A percentile compares a stretch with the other conserved stretches of the same genome.
Evolutionary conservation across 1,139 yeast species (phyloP).

Genomic region (Entelexis paramagnoliae): DNA sequence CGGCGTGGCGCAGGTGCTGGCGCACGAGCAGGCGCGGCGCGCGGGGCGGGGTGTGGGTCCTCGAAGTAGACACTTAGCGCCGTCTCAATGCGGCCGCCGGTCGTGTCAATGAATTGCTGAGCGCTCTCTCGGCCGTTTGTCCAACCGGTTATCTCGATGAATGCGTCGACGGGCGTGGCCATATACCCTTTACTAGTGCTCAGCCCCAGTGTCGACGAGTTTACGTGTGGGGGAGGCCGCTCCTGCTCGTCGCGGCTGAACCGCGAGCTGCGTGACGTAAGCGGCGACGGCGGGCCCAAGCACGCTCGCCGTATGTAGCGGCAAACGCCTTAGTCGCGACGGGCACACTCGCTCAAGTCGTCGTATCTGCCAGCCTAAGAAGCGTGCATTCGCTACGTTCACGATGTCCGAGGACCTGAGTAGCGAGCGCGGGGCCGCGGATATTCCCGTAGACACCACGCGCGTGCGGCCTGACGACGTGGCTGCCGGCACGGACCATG

Average conservation of each 20-base stretch:
- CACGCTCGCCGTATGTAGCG: too few species aligned
- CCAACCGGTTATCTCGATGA: slow-evolving; percentile 19
- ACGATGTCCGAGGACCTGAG: slow-evolving; percentile 6
- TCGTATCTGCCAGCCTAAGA: too few species aligned
- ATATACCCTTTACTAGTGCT: not conserved
- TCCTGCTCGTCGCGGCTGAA: too few species aligned
- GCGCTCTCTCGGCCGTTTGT: slow-evolving; percentile 16
- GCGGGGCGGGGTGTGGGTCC: slow-evolving; percentile 1
- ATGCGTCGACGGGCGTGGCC: slow-evolving; percentile 14
- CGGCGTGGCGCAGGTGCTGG: not conserved
- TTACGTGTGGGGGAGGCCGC: too few species aligned
- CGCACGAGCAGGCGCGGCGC: slow-evolving; percentile 16
- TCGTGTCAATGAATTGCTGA: slow-evolving; percentile 15
- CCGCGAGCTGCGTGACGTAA: too few species aligned
- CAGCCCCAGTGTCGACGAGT: too few species aligned
- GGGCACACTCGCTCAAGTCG: too few species aligned
- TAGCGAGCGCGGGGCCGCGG: not conserved
- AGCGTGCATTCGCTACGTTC: not conserved
- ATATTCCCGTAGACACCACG: slow-evolving; percentile 4
- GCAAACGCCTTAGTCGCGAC: too few species aligned
- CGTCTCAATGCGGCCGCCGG: slow-evolving; percentile 12
- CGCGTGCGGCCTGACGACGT: slow-evolving; percentile 1
- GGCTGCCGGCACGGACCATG: not conserved
- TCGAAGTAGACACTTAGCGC: slow-evolving; percentile 17
- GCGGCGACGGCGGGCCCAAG: too few species aligned